Evolutionary conservation across 345 rosid species (phyloP).

Genomic region (Nephelium lappaceum): DNA sequence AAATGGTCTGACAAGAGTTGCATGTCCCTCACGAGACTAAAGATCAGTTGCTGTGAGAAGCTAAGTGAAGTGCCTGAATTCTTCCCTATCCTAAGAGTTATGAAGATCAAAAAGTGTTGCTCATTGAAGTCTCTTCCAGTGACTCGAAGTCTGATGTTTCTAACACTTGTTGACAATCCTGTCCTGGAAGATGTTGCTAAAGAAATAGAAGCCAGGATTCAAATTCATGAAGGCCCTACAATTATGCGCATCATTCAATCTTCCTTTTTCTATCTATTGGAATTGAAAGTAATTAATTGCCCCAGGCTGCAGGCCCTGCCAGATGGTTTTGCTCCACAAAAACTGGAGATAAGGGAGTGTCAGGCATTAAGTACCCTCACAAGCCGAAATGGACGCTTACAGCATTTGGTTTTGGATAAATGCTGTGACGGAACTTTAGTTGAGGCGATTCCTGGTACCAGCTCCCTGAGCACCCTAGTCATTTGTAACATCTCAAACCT

Average conservation of each 20-base stretch:
- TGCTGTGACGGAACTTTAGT: neutral
- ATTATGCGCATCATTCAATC: too few relatives aligned
- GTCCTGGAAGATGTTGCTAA: conserved; percentile 11
- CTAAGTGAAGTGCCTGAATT: conserved; percentile 1
- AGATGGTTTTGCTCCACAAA: neutral
- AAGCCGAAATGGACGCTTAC: too few relatives aligned
- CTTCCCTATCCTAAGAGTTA: neutral
- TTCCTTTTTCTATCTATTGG: neutral
- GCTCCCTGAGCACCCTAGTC: neutral
- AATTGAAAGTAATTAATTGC: too few relatives aligned
- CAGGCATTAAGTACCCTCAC: neutral
- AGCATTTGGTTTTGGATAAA: neutral
- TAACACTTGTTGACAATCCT: conserved; percentile 21
- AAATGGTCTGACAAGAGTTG: neutral
- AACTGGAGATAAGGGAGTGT: conserved; percentile 9
- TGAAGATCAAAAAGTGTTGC: conserved; percentile 28
- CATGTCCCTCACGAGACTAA: neutral
- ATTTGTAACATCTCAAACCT: conserved; percentile 25
- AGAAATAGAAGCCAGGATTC: too few relatives aligned
- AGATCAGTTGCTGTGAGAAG: neutral
- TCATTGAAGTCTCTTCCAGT: conserved; percentile 20
- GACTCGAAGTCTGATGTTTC: conserved; percentile 2
- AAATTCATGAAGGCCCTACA: too few relatives aligned
- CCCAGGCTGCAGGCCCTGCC: conserved; percentile 8
- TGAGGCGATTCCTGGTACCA: neutral